Base-by-base conservation (phyloP, 306 rosid genomes). In the Crotalaria pallida region DNA sequence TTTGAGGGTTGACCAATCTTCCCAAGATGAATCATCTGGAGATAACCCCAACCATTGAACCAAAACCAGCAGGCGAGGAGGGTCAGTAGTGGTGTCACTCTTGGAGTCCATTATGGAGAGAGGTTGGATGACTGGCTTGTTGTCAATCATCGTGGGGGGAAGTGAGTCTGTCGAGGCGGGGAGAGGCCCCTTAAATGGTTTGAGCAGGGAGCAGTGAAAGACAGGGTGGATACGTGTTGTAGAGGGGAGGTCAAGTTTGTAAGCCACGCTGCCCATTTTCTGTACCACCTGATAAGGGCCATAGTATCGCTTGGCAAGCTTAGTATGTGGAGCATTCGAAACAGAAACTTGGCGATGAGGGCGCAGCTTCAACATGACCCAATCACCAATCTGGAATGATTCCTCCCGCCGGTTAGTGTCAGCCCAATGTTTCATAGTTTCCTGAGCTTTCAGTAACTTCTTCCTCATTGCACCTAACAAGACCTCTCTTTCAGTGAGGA, bases 71-170 rank as follows among this genome's bases (percentile, higher is more conserved):
- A 9, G 0, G 13, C 0, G 3, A 1, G 44, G 44, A 0, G 10
- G 0, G 2, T 0, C 3, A 9, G 13, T 3, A 9, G 3, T 0
- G 2, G 1, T 2, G 0, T 38, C 44, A 3, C 12, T 7, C 0
- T 3, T 12, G 0, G 44, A 9, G 1, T 9, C 10, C 0, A 38
- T 0, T 0, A 38, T 10, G 0, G 44, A 12, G 0, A 38, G 13
- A 0, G 44, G 44, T 0, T 10, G 10, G 1, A 38, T 10, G 0
- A 38, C 3, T 7, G 13, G 44, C 2, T 38, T 2, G 13, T 38
- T 10, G 1, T 34, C 40, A 5, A 7, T 2, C 1, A 10, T 2
- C 0, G 13, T 0, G 2, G 2, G 29, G 4, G 29, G 2, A 26
- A 26, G 29, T 0, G 29, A 5, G 1, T n/a, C n/a, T n/a, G 29